Conservation (phyloP, 306 rosid genomes). For the Vigna hirtella region DNA sequence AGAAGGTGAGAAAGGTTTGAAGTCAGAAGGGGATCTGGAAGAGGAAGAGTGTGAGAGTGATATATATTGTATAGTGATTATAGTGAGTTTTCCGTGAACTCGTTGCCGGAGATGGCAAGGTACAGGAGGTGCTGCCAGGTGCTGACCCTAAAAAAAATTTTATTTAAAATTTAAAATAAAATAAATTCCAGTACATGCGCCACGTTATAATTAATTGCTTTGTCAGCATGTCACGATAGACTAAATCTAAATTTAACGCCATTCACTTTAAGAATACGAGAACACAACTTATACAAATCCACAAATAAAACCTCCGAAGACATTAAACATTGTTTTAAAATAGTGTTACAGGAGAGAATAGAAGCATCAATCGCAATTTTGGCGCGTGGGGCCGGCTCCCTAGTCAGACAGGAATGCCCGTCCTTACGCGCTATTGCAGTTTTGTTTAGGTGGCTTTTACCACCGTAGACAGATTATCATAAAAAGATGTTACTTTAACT, state of each 20-base stretch:
- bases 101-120: conserved; percentile 82
- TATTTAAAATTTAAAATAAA: no score
- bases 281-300: no score
- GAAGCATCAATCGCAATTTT: neutral
- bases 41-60: conserved; percentile 40
- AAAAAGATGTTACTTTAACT: no score
- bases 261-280: no score
- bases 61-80: neutral
- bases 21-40: conserved; percentile 40
- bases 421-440: neutral
- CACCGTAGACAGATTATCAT: neutral
- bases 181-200: no score
- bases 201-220: no score
- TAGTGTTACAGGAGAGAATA: no score
- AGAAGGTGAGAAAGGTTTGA: neutral
- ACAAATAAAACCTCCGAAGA: no score
- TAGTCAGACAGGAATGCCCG: neutral
- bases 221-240: fast-evolving
- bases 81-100: conserved; percentile 33
- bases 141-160: conserved; percentile 46
- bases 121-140: conserved; percentile 65
- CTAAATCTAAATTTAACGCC: no score
- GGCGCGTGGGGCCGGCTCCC: neutral
- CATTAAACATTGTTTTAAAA: no score
- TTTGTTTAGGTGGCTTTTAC: neutral